These are phyloP conservation scores for Yueomyces sinensis DNA, from an alignment of 805 yeast species.

Conservation along the genomic window DNA sequence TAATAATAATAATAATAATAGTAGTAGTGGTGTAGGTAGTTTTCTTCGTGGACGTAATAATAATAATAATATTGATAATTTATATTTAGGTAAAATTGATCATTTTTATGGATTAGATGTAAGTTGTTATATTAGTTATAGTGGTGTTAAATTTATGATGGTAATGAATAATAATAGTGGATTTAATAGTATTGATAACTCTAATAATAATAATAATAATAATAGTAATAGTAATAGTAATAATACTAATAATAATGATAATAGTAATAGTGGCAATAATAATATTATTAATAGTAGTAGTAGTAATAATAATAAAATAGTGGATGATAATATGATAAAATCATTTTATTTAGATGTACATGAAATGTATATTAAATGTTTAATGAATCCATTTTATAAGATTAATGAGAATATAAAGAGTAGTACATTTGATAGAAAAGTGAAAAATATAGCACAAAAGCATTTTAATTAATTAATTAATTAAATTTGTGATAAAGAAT, in stretches of 20 bases:
- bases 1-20: neutral
- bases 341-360: constrained; percentile 78
- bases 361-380: constrained; percentile 75
- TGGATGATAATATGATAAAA: constrained; percentile 58
- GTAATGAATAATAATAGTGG: constrained; percentile 13
- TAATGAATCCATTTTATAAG: constrained; percentile 77
- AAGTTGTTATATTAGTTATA: constrained; percentile 81
- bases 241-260: neutral
- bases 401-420: constrained; percentile 63
- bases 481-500: no score
- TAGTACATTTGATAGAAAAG: constrained; percentile 61
- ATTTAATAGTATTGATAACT: no score
- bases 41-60: constrained; percentile 1
- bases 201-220: no score
- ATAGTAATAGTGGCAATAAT: no score
- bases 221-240: no score
- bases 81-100: constrained; percentile 68
- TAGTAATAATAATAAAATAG: neutral
- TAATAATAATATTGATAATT: neutral
- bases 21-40: neutral
- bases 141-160: constrained; percentile 70
- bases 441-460: constrained; percentile 60
- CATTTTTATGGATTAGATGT: constrained; percentile 70
- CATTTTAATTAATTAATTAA: no score
- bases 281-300: no score